Base-by-base conservation (phyloP, 495 filamentous ascomycete species). In the Aspergillus panamensis region DNA sequence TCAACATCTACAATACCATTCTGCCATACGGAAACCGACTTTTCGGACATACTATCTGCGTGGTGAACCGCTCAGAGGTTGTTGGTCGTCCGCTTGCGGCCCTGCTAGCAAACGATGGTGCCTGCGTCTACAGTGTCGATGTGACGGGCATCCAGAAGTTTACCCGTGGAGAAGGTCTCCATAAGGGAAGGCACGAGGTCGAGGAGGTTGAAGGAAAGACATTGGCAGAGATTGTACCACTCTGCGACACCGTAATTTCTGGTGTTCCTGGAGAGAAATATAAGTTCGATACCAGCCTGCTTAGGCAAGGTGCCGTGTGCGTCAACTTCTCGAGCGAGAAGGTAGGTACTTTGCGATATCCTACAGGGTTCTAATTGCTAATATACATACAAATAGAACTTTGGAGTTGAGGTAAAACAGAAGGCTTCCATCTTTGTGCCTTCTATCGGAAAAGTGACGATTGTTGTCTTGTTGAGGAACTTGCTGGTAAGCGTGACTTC, bases 361-460 rank as follows among this genome's bases (percentile, higher is more conserved):
- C 13, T 29, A 10, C 6, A 31, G 5, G 25, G 47, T 31, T 2
- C 12, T 14, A 14, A 1, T 19, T 31, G 12, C 52, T 48, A 9
- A 51, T 21, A 19, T 9, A 51, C 3, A 3, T 14, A 19, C n/a
- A 16, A 61, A 49, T 40, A 87, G 80, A 98, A 98, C 75, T 98
- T 98, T 71, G 86, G 83, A 53, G 82, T 84, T 0, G 87, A 87
- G 51, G 84, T 98, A 45, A 96, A 94, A 74, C 88, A 95, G 66
- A 92, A 89, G 75, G 94, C 94, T 2, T 89, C 90, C n/a, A 92
- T 98, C 64, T 98, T 95, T 59, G 92, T 97, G 7, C 94, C 94
- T 6, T 92, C 92, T 3, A 95, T 95, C 65, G 94, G 94, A 52
- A 98, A 97, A 76, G 94, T 98, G 25, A 98, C 94, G 1, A 97